Base-by-base conservation (phyloP, 129 eudicot species). In the Cynara cardunculus region DNA sequence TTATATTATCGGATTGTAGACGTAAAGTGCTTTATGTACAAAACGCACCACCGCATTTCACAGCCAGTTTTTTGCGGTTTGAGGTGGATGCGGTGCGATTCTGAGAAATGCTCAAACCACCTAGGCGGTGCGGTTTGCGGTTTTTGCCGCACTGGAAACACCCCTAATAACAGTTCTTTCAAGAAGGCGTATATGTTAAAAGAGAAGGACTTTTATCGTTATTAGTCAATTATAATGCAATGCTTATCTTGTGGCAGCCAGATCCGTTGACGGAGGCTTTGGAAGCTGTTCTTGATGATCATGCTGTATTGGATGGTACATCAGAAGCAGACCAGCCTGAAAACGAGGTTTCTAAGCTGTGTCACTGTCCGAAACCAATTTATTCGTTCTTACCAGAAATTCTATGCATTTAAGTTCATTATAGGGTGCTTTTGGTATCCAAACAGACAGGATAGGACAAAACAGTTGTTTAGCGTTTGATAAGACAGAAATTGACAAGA, bases 261-360 rank as follows among this genome's bases (percentile, higher is more conserved):
- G 97, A 95, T 89, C 99, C 97, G 28, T 70, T 92, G 74, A 85
- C 76, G 7, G 92, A 88, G 86, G 75, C 99, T 73, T 85, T 92
- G 80, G 94, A 92, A 66, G 89, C 90, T 79, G 88, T 87, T 46
- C 76, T 94, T 78, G 90, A 90, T 56, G 87, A 84, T 82, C 76
- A 82, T 71, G 77, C 73, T 81, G 68, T 80, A 34, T 78, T 76
- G 82, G 86, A 76, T 80, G 87, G 82, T n/a, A 62, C 67, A 82
- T 82, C 77, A 27, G 84, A 89, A 77, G 88, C 88, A 79, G 87
- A 90, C 75, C 78, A 82, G 69, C 85, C 89, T 49, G 88, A 94
- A 82, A 62, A 84, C 2, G 94, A 94, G 99, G 99, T 94, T 70
- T 18, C 67, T 74, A 69, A 19, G 21, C 31, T 25, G 10, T 73